Conservation (phyloP, 2,329 filamentous ascomycete genomes). For the Incumbomyces delicatus region DNA sequence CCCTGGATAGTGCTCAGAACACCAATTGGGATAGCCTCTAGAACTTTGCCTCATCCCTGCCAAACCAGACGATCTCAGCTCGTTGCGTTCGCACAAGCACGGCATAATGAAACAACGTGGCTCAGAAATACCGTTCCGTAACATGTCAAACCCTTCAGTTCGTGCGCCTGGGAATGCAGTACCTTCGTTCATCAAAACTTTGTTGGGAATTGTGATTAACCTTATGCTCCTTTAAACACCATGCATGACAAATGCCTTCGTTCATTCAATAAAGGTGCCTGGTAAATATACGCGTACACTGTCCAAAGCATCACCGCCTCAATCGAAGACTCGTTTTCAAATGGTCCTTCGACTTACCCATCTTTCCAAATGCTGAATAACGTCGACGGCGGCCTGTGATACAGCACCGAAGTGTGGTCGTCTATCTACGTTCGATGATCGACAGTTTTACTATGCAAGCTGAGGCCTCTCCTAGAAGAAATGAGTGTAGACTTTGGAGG, state of each 20-base stretch:
- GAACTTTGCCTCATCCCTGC: background rate
- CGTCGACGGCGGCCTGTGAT: constrained; percentile 1
- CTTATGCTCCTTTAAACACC: constrained; percentile 1
- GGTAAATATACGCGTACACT: constrained; percentile 17
- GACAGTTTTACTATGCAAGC: constrained; percentile 8
- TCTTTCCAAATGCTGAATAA: constrained; percentile 5
- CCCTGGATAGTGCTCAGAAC: background rate
- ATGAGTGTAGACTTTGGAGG: constrained; percentile 98
- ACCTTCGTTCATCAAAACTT: background rate
- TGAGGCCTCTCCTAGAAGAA: constrained; percentile 60
- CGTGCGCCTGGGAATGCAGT: background rate
- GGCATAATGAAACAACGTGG: background rate
- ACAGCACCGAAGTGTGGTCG: background rate
- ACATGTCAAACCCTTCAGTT: background rate
- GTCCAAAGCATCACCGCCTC: constrained; percentile 8
- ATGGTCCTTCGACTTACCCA: constrained; percentile 1
- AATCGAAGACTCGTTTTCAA: constrained; percentile 15
- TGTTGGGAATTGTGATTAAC: background rate
- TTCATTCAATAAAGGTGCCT: constrained; percentile 4
- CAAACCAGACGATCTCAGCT: background rate
- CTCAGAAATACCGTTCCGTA: background rate
- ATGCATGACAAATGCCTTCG: constrained; percentile 7
- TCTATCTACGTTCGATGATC: background rate
- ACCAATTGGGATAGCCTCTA: background rate
- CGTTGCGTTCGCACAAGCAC: background rate